Conservation (phyloP, 2,329 filamentous ascomycete genomes). For the Colletotrichum costaricense region DNA sequence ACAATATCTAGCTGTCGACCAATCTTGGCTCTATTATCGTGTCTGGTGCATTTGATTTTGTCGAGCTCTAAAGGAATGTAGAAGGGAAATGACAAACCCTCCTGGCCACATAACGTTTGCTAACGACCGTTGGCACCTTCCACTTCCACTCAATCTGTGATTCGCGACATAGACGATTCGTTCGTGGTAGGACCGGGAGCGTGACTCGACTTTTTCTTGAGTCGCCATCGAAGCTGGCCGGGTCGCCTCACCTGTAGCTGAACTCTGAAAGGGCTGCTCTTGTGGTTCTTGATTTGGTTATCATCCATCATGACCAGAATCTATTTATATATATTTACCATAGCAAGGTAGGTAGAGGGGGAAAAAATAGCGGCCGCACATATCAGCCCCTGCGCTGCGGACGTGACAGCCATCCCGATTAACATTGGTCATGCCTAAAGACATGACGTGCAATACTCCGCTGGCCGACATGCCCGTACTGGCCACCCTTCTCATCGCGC, state of each 20-base stretch:
- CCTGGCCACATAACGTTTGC: background rate
- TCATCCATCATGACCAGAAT: background rate
- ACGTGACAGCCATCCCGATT: background rate
- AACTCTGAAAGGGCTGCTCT: background rate
- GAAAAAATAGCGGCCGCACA: background rate
- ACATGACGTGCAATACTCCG: conserved; percentile 5
- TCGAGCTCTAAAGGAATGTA: background rate
- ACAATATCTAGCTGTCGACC: background rate
- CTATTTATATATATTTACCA: conserved; percentile 12
- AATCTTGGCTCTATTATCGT: background rate
- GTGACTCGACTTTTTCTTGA: background rate
- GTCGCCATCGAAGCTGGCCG: background rate
- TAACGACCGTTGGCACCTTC: background rate
- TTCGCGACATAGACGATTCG: background rate
- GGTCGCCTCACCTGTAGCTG: background rate
- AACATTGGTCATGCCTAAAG: background rate
- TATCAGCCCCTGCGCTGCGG: background rate
- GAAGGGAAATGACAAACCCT: background rate
- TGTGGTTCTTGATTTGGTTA: background rate
- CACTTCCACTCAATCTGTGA: background rate
- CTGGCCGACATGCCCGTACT: background rate
- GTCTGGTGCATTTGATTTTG: background rate
- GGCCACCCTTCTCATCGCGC: background rate
- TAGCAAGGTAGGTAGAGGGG: background rate
- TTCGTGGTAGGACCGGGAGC: background rate